Evolutionary conservation across 495 filamentous ascomycete species (phyloP).

Genomic region (Aspergillus bertholletiae): DNA sequence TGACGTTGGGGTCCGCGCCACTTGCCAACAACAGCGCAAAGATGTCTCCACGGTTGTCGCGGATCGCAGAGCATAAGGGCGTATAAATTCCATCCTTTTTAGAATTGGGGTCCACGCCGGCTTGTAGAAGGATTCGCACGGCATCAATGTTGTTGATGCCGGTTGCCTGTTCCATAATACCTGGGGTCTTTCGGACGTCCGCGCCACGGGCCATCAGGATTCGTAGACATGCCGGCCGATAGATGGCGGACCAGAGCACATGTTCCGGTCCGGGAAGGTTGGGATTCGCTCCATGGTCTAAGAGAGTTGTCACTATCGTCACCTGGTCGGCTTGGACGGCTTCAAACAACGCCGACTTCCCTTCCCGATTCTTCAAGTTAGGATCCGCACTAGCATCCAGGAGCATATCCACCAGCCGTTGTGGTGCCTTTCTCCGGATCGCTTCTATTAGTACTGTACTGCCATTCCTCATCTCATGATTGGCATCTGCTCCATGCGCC

Average conservation of each 20-base stretch:
- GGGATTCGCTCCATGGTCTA: conserved; percentile 49
- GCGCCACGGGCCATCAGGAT: conserved; percentile 48
- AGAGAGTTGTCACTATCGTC: conserved; percentile 46
- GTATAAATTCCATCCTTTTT: conserved; percentile 57
- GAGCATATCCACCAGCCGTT: conserved; percentile 42
- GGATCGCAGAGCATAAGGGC: conserved; percentile 53
- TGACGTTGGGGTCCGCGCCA: conserved; percentile 51
- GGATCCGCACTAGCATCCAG: conserved; percentile 46
- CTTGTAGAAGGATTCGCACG: conserved; percentile 44
- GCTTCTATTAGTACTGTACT: conserved; percentile 43
- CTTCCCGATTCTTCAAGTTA: conserved; percentile 48
- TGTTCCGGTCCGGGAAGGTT: conserved; percentile 50
- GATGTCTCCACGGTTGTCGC: conserved; percentile 49
- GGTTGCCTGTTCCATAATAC: conserved; percentile 52
- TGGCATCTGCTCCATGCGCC: conserved; percentile 44
- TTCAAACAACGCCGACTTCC: conserved; percentile 52
- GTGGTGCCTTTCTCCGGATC: conserved; percentile 41
- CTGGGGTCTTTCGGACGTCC: conserved; percentile 43
- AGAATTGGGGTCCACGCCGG: conserved; percentile 47
- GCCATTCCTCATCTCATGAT: conserved; percentile 38
- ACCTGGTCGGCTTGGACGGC: conserved; percentile 48
- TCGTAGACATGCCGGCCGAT: conserved; percentile 47
- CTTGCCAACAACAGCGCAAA: conserved; percentile 44
- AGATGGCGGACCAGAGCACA: conserved; percentile 49
- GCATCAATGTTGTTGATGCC: conserved; percentile 42